A percentile compares a stretch with the other conserved stretches of the same genome.
These are phyloP conservation scores for Aspergillus sp. DNA, from an alignment of 2,329 filamentous ascomycete species.

Conservation along the genomic window DNA sequence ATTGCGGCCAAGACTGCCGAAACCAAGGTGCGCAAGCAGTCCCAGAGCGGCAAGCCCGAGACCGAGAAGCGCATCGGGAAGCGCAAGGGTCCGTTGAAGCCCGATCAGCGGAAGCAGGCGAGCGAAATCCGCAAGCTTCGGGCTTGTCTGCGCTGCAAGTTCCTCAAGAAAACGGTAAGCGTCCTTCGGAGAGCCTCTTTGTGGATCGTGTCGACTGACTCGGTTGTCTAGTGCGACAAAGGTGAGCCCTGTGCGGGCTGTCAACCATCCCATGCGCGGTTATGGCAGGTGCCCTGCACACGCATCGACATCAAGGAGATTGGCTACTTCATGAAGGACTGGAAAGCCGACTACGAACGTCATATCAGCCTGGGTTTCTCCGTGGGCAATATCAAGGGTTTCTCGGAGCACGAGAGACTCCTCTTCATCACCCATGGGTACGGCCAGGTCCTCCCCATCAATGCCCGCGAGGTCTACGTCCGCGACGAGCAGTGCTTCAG, in stretches of 20 bases:
- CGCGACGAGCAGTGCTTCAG: constrained; percentile 89
- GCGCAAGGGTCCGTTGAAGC: constrained; percentile 82
- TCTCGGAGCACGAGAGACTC: constrained; percentile 60
- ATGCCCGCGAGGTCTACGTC: constrained; percentile 90
- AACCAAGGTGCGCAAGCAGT: constrained; percentile 74
- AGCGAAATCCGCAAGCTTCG: constrained; percentile 94
- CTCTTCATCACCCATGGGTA: constrained; percentile 97
- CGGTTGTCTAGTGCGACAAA: constrained; percentile 68
- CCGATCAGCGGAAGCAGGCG: constrained; percentile 93
- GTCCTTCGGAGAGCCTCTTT: neutral
- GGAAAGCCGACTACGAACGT: constrained; percentile 94
- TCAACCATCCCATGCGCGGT: constrained; percentile 88
- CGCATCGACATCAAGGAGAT: constrained; percentile 99
- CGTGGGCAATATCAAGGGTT: constrained; percentile 91
- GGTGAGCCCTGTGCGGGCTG: constrained; percentile 94
- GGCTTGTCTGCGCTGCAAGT: constrained; percentile 94
- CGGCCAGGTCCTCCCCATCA: constrained; percentile 87
- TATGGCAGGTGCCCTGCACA: constrained; percentile 98
- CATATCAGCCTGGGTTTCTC: constrained; percentile 85
- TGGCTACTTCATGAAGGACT: constrained; percentile 98
- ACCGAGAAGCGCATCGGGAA: constrained; percentile 91
- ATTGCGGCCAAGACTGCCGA: constrained; percentile 79
- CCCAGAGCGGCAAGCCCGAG: constrained; percentile 74
- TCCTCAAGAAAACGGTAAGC: constrained; percentile 84
- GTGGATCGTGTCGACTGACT: neutral